These are phyloP conservation scores for Blumeria graminis DNA, from an alignment of 2,329 filamentous ascomycete species.

Conservation along the genomic window DNA sequence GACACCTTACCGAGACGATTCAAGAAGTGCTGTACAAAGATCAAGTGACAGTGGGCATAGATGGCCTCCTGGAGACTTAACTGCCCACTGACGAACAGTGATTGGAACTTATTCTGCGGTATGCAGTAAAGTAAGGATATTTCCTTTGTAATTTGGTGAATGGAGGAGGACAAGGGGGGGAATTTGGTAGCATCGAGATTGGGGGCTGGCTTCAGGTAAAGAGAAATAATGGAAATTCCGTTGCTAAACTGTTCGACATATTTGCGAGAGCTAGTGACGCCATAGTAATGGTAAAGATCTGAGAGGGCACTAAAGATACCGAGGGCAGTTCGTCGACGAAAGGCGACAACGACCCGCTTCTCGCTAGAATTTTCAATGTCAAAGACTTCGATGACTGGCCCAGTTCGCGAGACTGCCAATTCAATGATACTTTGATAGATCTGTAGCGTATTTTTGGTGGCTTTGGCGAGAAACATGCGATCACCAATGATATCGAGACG, in stretches of 20 bases:
- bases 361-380: slow-evolving; percentile 80
- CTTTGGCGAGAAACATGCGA: slow-evolving; percentile 83
- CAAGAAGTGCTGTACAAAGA: slow-evolving; percentile 93
- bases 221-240: slow-evolving; percentile 87
- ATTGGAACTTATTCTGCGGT: slow-evolving; percentile 88
- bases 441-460: slow-evolving; percentile 81
- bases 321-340: slow-evolving; percentile 75
- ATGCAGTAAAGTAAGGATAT: slow-evolving; percentile 93
- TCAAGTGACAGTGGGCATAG: slow-evolving; percentile 92
- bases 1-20: slow-evolving; percentile 47
- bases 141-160: slow-evolving; percentile 98
- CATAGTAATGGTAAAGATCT: slow-evolving; percentile 97
- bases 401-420: slow-evolving; percentile 59
- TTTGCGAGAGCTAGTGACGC: slow-evolving; percentile 83
- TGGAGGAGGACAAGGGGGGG: slow-evolving; percentile 77
- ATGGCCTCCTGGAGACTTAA: slow-evolving; percentile 90
- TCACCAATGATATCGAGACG: slow-evolving; percentile 81
- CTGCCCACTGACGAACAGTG: slow-evolving; percentile 61
- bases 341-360: slow-evolving; percentile 84
- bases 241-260: slow-evolving; percentile 99
- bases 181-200: slow-evolving; percentile 30
- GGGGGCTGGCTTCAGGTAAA: slow-evolving; percentile 60
- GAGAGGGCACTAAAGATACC: slow-evolving; percentile 89
- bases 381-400: slow-evolving; percentile 93
- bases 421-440: slow-evolving; percentile 90